Evolutionary conservation across 805 yeast genomes (phyloP).

Genomic region (Suhomyces sp.): DNA sequence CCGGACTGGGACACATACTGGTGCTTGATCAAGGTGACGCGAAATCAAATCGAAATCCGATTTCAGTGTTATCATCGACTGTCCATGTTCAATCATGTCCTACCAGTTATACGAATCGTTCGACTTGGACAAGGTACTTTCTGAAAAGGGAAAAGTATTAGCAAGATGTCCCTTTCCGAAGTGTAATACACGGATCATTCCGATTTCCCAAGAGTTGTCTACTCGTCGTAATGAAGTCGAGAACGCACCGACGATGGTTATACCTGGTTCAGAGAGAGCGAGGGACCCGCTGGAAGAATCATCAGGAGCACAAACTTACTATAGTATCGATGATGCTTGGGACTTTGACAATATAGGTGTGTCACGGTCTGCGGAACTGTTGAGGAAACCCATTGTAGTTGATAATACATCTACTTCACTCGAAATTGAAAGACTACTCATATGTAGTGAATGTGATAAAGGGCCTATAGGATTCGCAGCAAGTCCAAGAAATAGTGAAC

Average conservation of each 20-base stretch:
- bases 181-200: conserved; percentile 25
- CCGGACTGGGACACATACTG: too few relatives aligned
- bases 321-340: conserved; percentile 62
- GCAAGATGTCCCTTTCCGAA: conserved; percentile 21
- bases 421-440: conserved; percentile 51
- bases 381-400: too few relatives aligned
- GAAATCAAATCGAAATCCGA: too few relatives aligned
- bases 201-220: conserved; percentile 14
- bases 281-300: neutral
- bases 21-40: too few relatives aligned
- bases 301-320: conserved; percentile 26
- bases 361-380: conserved; percentile 42
- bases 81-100: too few relatives aligned
- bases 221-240: conserved; percentile 12
- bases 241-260: conserved; percentile 30
- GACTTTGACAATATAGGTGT: conserved; percentile 80
- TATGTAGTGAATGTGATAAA: conserved; percentile 75
- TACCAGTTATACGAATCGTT: neutral
- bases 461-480: conserved; percentile 78
- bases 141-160: conserved; percentile 7
- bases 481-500: conserved; percentile 23
- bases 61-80: too few relatives aligned
- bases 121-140: neutral
- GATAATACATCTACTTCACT: conserved; percentile 19
- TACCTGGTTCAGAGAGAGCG: conserved; percentile 2